Conservation (phyloP, 2,329 filamentous ascomycete genomes). For the Ophiocordyceps camponoti-saundersi region DNA sequence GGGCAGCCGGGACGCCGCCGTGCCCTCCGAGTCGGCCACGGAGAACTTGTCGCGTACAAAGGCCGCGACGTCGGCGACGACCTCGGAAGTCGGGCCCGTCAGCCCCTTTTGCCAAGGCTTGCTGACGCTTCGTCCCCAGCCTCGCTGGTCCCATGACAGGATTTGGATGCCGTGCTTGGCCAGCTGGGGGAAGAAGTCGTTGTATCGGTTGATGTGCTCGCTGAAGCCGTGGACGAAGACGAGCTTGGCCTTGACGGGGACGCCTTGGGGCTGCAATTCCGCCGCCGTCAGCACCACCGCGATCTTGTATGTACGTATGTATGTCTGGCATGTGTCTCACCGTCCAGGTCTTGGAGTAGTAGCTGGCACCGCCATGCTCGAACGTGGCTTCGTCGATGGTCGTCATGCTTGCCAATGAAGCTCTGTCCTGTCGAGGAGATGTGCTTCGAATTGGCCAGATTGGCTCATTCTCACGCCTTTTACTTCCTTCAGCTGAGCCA, state of each 20-base stretch:
- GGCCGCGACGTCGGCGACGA: conserved; percentile 62
- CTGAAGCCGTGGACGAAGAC: conserved; percentile 82
- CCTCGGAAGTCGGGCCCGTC: conserved; percentile 55
- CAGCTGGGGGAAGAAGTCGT: conserved; percentile 54
- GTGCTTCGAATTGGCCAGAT: no score
- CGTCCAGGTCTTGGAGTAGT: conserved; percentile 42
- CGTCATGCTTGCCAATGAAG: conserved; percentile 11
- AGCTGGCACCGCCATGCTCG: conserved; percentile 22
- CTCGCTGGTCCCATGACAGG: conserved; percentile 68
- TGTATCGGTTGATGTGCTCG: conserved; percentile 68
- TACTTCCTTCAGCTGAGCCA: no score
- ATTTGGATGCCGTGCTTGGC: conserved; percentile 58
- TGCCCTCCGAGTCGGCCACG: conserved; percentile 2
- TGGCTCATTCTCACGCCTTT: no score
- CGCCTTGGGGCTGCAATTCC: conserved; percentile 2
- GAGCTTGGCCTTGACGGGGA: conserved; percentile 46
- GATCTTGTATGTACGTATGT: neutral
- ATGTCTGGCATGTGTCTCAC: conserved; percentile 21
- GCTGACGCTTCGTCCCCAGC: conserved; percentile 65
- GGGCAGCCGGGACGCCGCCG: conserved; percentile 22
- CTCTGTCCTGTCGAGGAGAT: no score
- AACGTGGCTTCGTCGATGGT: conserved; percentile 33
- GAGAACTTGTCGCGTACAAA: conserved; percentile 49
- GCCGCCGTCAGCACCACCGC: neutral
- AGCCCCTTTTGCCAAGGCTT: conserved; percentile 46